phyloP scores from a whole-genome alignment of 2,329 filamentous ascomycete species.

The Talaromyces sp. region DNA sequence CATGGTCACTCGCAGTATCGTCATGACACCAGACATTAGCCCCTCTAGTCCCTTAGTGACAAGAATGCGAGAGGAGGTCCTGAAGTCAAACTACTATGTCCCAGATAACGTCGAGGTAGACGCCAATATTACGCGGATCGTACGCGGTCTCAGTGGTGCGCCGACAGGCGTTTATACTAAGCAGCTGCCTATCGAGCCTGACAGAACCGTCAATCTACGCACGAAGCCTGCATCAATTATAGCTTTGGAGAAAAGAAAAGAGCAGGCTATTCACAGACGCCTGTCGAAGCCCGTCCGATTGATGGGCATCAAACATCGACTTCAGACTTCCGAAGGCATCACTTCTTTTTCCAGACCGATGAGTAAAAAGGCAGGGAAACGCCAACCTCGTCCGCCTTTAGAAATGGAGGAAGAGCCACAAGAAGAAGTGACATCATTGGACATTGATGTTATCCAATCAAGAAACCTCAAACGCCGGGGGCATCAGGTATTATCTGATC shows the following conservation, averaged over 20 bases:
- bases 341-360: slow-evolving; percentile 29
- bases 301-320: slow-evolving; percentile 27
- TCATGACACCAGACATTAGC: slow-evolving; percentile 47
- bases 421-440: background rate
- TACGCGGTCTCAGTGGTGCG: slow-evolving; percentile 14
- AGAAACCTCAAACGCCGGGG: background rate
- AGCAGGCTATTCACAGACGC: slow-evolving; percentile 26
- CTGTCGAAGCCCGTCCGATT: slow-evolving; percentile 29
- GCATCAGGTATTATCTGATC: background rate
- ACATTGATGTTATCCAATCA: background rate
- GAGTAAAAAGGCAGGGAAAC: background rate
- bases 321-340: slow-evolving; percentile 21
- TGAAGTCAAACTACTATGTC: slow-evolving; percentile 45
- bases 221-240: slow-evolving; percentile 33
- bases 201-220: slow-evolving; percentile 36
- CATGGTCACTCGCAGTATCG: slow-evolving; percentile 49
- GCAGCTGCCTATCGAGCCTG: slow-evolving; percentile 29
- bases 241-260: slow-evolving; percentile 28
- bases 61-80: slow-evolving; percentile 49
- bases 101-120: slow-evolving; percentile 42
- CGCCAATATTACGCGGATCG: slow-evolving; percentile 31
- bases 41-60: slow-evolving; percentile 46
- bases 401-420: background rate
- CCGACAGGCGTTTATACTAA: slow-evolving; percentile 7
- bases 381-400: background rate